These are phyloP conservation scores for Yamadazyma mexicana DNA, from an alignment of 1,139 yeast species.

Conservation along the genomic window DNA sequence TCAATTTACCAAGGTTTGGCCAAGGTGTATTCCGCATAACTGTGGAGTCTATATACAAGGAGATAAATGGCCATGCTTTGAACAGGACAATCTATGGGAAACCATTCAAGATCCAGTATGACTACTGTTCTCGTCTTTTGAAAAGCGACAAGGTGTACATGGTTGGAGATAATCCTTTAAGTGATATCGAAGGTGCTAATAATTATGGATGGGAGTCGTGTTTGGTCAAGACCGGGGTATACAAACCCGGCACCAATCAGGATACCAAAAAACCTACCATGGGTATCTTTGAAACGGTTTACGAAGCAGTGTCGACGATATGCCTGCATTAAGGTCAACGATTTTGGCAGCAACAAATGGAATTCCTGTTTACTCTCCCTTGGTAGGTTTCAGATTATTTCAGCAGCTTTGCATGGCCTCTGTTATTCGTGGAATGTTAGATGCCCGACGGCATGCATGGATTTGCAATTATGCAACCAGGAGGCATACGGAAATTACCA, in stretches of 20 bases:
- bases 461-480: no score
- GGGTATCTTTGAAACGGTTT: slow-evolving; percentile 52
- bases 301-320: slow-evolving; percentile 41
- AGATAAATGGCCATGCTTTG: slow-evolving; percentile 47
- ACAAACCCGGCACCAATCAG: slow-evolving; percentile 53
- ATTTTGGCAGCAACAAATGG: slow-evolving; percentile 1
- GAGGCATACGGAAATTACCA: no score
- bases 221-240: slow-evolving; percentile 86
- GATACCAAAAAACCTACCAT: slow-evolving; percentile 24
- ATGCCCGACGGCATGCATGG: no score
- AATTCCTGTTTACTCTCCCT: no score
- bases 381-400: no score
- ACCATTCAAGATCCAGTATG: slow-evolving; percentile 79
- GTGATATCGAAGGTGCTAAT: slow-evolving; percentile 89
- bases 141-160: slow-evolving; percentile 57
- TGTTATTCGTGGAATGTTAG: no score
- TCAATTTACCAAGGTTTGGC: slow-evolving; percentile 77
- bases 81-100: slow-evolving; percentile 74
- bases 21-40: slow-evolving; percentile 84
- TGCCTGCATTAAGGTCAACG: slow-evolving; percentile 15
- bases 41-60: slow-evolving; percentile 62
- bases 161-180: slow-evolving; percentile 96
- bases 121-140: slow-evolving; percentile 64
- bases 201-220: slow-evolving; percentile 85
- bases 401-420: no score